phyloP scores from a whole-genome alignment of 495 filamentous ascomycete genomes.

The Xylaria palmicola region DNA sequence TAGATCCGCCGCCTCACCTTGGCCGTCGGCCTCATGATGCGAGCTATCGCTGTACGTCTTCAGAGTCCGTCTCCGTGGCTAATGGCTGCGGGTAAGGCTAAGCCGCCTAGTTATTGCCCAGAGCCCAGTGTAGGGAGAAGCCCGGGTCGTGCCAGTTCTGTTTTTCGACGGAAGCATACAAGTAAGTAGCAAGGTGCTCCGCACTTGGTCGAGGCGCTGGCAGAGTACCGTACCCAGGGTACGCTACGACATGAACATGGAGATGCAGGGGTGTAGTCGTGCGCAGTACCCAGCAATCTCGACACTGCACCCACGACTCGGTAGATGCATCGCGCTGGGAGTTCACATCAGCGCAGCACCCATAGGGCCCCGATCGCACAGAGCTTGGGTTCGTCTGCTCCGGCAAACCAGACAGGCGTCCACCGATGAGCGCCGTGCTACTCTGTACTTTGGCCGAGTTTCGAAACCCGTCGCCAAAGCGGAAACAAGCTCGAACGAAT shows the following conservation, averaged over 20 bases:
- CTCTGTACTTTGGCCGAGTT: neutral
- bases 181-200: conserved; percentile 2
- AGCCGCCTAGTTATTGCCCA: too few relatives aligned
- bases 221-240: too few relatives aligned
- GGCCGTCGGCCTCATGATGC: neutral
- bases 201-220: conserved; percentile 13
- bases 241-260: neutral
- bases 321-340: neutral
- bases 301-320: conserved; percentile 1
- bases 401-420: too few relatives aligned
- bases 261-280: conserved; percentile 10
- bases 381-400: too few relatives aligned
- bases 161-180: neutral
- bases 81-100: too few relatives aligned
- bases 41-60: neutral
- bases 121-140: neutral
- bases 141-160: conserved; percentile 2
- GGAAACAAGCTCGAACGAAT: conserved; percentile 8
- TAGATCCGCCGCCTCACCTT: too few relatives aligned
- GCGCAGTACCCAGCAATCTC: neutral
- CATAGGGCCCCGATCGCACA: too few relatives aligned
- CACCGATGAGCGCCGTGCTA: too few relatives aligned
- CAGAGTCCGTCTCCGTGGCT: too few relatives aligned
- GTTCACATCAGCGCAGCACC: neutral
- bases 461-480: conserved; percentile 6